A percentile compares a stretch with the other conserved stretches of the same genome.
phyloP scores from a whole-genome alignment of 192 early-diverging fungal species.

The Mortierella hygrophila region DNA sequence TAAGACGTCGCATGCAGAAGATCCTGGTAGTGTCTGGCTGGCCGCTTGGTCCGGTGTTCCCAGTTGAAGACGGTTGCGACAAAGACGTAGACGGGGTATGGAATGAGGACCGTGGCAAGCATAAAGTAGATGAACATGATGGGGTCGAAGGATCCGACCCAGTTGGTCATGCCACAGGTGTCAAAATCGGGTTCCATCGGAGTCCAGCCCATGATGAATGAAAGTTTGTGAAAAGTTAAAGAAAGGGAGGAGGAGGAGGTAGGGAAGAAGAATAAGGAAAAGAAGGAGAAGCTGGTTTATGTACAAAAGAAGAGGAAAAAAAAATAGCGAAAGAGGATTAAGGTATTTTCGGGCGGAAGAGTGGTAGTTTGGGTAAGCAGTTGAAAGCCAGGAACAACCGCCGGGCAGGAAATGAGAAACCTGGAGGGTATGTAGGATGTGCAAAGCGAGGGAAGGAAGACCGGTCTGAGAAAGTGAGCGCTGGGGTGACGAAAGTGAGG shows the following conservation, averaged over 20 bases:
- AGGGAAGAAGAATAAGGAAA: neutral
- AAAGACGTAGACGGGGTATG: conserved; percentile 67
- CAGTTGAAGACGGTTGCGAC: conserved; percentile 73
- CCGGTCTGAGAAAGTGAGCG: neutral
- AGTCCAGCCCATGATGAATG: conserved; percentile 44
- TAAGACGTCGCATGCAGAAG: conserved; percentile 69
- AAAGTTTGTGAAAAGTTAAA: neutral
- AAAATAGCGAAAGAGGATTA: neutral
- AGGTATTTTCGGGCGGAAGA: neutral
- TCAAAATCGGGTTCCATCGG: conserved; percentile 49
- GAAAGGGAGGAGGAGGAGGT: neutral
- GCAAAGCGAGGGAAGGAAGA: neutral
- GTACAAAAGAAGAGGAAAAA: neutral
- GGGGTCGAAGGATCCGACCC: conserved; percentile 64
- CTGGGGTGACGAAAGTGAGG: neutral
- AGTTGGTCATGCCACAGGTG: conserved; percentile 52
- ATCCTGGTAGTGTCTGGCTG: conserved; percentile 77
- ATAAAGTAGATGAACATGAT: conserved; percentile 66
- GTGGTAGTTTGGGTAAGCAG: neutral
- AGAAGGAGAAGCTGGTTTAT: neutral
- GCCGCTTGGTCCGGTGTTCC: conserved; percentile 75
- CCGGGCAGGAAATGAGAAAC: neutral
- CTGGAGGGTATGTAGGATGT: neutral
- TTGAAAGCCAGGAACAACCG: conserved; percentile 6
- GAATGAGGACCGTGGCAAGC: conserved; percentile 64